Evolutionary conservation across 768 basidiomycete genomes (phyloP).

Genomic region (Terana coerulea): DNA sequence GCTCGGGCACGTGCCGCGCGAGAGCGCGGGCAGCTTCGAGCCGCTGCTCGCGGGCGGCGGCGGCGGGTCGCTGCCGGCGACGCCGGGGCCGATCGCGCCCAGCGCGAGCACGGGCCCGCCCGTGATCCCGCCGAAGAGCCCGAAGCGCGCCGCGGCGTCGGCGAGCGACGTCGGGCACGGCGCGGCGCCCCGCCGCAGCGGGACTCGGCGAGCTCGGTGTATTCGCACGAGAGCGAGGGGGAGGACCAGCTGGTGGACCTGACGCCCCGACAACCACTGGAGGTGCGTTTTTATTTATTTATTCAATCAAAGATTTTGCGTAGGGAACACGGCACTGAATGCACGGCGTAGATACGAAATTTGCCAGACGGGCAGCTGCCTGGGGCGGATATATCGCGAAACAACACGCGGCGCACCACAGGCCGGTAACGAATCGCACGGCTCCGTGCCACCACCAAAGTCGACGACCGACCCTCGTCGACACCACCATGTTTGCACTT

Average conservation of each 20-base stretch:
- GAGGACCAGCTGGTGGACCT: slow-evolving; percentile 14
- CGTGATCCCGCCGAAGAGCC: slow-evolving; percentile 18
- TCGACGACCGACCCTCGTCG: no score
- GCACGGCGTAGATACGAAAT: slow-evolving; percentile 19
- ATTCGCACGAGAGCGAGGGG: slow-evolving; percentile 12
- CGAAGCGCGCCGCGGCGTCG: slow-evolving; percentile 8
- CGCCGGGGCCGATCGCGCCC: slow-evolving; percentile 17
- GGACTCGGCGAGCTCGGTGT: slow-evolving; percentile 20
- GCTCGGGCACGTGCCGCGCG: slow-evolving; percentile 41
- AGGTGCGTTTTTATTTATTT: slow-evolving; percentile 5
- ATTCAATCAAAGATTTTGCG: neutral
- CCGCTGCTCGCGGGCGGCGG: slow-evolving; percentile 43
- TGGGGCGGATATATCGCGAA: slow-evolving; percentile 20
- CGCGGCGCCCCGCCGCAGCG: slow-evolving; percentile 7
- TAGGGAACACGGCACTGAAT: neutral
- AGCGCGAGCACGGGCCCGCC: slow-evolving; percentile 9
- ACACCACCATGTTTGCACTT: no score
- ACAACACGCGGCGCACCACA: slow-evolving; percentile 15
- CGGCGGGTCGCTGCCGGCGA: slow-evolving; percentile 15
- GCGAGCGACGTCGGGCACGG: slow-evolving; percentile 1
- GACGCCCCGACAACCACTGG: slow-evolving; percentile 15
- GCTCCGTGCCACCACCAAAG: neutral
- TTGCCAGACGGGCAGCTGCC: slow-evolving; percentile 19
- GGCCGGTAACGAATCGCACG: neutral
- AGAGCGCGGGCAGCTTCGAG: slow-evolving; percentile 57